These are phyloP conservation scores for Torulaspora gathmanii DNA, from an alignment of 805 yeast species.

Conservation along the genomic window DNA sequence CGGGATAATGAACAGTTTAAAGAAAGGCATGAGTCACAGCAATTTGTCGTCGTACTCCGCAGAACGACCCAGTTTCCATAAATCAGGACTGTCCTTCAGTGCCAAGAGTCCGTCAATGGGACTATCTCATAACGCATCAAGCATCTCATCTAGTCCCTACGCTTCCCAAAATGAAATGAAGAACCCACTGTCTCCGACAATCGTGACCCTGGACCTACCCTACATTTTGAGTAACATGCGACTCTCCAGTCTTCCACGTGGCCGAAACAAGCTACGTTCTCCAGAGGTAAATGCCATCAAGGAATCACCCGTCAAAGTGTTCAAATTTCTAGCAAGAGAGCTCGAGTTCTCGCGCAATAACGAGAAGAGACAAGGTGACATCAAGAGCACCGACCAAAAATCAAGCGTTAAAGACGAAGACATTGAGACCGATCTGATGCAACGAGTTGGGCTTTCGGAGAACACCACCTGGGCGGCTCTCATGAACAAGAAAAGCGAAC, in stretches of 20 bases:
- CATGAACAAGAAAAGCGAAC: conserved; percentile 19
- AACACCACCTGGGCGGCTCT: conserved; percentile 34
- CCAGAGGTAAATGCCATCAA: conserved; percentile 19
- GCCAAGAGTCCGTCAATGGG: conserved; percentile 19
- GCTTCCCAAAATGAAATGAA: conserved; percentile 9
- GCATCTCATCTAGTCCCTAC: conserved; percentile 16
- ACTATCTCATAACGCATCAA: conserved; percentile 11
- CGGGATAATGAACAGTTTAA: conserved; percentile 12
- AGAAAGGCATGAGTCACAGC: conserved; percentile 22
- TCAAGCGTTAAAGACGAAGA: conserved; percentile 17
- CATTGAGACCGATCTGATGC: conserved; percentile 25
- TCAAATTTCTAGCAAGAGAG: conserved; percentile 34
- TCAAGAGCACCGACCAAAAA: conserved; percentile 12
- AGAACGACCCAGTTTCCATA: conserved; percentile 17
- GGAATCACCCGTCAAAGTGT: conserved; percentile 32
- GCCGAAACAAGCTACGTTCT: conserved; percentile 6
- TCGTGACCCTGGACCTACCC: conserved; percentile 32
- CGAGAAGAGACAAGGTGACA: conserved; percentile 18
- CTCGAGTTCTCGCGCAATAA: conserved; percentile 29
- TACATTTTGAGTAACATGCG: conserved; percentile 30
- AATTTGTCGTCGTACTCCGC: conserved; percentile 11
- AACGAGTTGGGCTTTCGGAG: conserved; percentile 31
- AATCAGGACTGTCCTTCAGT: conserved; percentile 16
- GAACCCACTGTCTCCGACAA: conserved; percentile 20
- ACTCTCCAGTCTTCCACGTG: conserved; percentile 17